These are phyloP conservation scores for Sphenostylis stenocarpa DNA, from an alignment of 306 rosid species.

Conservation along the genomic window DNA sequence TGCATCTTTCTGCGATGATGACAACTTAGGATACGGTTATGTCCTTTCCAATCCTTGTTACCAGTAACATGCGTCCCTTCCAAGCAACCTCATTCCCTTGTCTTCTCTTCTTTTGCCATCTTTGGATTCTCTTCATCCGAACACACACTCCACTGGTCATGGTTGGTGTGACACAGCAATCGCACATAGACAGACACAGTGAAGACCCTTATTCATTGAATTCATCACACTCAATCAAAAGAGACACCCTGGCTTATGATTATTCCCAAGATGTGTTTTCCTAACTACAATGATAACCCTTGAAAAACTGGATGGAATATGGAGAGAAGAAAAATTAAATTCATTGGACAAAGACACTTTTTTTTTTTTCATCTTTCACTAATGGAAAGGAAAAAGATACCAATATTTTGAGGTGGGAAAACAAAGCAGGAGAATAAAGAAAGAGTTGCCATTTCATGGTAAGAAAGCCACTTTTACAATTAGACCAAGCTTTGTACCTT, in stretches of 20 bases:
- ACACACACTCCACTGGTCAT: slow-evolving; percentile 23
- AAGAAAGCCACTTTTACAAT: slow-evolving; percentile 56
- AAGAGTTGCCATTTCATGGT: slow-evolving; percentile 42
- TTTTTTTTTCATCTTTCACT: slow-evolving; percentile 18
- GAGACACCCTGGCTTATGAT: neutral
- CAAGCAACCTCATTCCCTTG: slow-evolving; percentile 36
- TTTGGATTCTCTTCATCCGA: slow-evolving; percentile 33
- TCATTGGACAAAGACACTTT: slow-evolving; percentile 23
- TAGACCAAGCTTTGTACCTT: slow-evolving; percentile 48
- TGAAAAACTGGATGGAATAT: slow-evolving; percentile 24
- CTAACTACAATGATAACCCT: neutral
- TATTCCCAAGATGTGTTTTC: slow-evolving; percentile 16
- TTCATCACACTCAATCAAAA: slow-evolving; percentile 26
- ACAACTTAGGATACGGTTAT: slow-evolving; percentile 31
- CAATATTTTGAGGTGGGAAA: slow-evolving; percentile 3
- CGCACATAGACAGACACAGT: slow-evolving; percentile 5
- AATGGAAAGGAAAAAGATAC: slow-evolving; percentile 27
- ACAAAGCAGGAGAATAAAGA: slow-evolving; percentile 23
- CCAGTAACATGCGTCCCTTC: slow-evolving; percentile 37
- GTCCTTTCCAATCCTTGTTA: slow-evolving; percentile 30
- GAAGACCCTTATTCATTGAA: slow-evolving; percentile 24
- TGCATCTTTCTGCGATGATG: slow-evolving; percentile 44
- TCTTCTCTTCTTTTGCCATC: slow-evolving; percentile 26
- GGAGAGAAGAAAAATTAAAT: slow-evolving; percentile 14
- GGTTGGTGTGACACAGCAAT: slow-evolving; percentile 27